These are phyloP conservation scores for Monilinia aucupariae DNA, from an alignment of 2,329 filamentous ascomycete species.

Conservation along the genomic window DNA sequence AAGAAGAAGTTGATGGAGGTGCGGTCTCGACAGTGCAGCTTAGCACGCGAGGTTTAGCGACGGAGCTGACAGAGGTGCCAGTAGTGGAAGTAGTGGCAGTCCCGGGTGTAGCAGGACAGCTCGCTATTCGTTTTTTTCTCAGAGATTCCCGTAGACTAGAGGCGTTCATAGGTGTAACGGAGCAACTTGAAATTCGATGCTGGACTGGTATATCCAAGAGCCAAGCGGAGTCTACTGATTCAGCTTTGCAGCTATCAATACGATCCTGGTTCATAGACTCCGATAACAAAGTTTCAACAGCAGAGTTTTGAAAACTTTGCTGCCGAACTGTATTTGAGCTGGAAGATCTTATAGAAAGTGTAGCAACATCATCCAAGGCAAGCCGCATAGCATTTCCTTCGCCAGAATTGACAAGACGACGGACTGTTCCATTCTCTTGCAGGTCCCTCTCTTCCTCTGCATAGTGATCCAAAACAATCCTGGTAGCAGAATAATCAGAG, in stretches of 20 bases:
- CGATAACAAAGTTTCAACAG: neutral
- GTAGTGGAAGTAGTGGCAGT: neutral
- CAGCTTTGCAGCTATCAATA: neutral
- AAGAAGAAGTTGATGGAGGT: neutral
- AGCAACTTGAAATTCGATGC: constrained; percentile 11
- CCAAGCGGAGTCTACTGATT: neutral
- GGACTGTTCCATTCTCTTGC: constrained; percentile 4
- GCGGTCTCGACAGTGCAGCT: constrained; percentile 3
- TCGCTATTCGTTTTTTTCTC: neutral
- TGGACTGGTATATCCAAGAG: neutral
- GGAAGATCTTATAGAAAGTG: neutral
- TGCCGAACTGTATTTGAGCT: constrained; percentile 1
- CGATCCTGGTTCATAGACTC: neutral
- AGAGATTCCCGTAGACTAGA: neutral
- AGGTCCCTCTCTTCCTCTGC: constrained; percentile 23
- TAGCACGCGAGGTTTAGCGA: neutral
- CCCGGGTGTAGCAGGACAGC: neutral
- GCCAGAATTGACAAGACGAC: neutral
- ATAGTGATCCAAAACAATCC: constrained; percentile 27
- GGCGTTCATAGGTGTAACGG: neutral
- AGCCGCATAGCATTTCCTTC: neutral
- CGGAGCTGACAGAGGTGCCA: neutral
- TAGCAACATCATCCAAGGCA: neutral
- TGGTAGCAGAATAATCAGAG: constrained; percentile 26
- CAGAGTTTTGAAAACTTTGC: neutral